A percentile compares a stretch with the other conserved stretches of the same genome.
Conservation (phyloP, 139 green algal species). For the Eudorina sp. region DNA sequence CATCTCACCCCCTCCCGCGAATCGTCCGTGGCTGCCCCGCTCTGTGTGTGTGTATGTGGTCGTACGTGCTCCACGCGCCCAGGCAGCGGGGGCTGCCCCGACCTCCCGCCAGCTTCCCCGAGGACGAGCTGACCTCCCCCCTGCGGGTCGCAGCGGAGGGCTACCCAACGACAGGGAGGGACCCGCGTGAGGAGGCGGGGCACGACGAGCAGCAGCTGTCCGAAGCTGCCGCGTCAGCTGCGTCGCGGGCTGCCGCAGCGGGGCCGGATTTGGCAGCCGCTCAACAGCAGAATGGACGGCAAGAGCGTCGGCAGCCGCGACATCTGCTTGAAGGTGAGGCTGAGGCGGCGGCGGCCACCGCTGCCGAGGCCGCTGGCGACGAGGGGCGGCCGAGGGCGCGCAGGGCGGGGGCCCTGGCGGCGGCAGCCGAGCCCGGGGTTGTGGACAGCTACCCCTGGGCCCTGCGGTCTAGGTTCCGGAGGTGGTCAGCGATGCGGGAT, state of each 20-base stretch:
- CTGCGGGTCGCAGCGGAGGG: no score
- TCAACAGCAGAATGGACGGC: no score
- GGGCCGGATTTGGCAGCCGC: no score
- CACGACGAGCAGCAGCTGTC: no score
- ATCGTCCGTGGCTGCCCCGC: no score
- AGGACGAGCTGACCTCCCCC: neutral
- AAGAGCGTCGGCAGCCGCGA: no score
- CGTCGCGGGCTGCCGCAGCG: neutral
- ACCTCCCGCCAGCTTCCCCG: slow-evolving; percentile 11
- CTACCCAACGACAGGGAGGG: neutral
- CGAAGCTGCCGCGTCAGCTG: neutral
- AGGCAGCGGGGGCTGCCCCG: slow-evolving; percentile 36
- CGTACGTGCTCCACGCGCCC: neutral
- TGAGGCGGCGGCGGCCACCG: neutral
- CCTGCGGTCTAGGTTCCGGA: neutral
- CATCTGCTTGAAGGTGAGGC: no score
- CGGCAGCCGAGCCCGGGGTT: neutral
- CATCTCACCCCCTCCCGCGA: no score
- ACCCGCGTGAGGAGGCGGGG: no score
- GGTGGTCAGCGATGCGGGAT: neutral
- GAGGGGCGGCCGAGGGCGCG: no score
- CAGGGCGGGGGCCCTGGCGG: neutral
- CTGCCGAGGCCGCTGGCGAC: neutral
- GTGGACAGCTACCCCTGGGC: neutral
- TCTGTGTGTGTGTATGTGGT: no score